These are phyloP conservation scores for Backusella macrospora DNA, from an alignment of 192 early-diverging fungal genomes.

Conservation along the genomic window DNA sequence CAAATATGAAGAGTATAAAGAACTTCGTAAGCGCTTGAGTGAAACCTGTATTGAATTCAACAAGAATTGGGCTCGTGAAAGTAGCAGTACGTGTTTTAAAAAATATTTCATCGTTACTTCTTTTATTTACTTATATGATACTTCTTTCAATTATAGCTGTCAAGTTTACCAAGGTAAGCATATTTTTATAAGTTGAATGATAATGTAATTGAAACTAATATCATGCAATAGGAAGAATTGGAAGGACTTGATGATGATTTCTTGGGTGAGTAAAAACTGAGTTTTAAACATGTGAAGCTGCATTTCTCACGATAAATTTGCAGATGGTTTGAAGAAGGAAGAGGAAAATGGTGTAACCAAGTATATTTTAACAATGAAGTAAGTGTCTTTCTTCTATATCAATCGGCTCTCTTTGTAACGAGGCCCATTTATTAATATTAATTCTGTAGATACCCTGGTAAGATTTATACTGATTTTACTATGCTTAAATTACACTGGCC, in stretches of 20 bases:
- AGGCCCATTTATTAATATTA: background rate
- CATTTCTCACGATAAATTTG: background rate
- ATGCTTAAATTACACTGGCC: background rate
- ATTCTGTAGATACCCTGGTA: conserved; percentile 26
- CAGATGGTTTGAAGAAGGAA: conserved; percentile 53
- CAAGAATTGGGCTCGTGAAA: conserved; percentile 73
- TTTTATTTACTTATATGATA: conserved; percentile 8
- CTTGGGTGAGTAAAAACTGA: conserved; percentile 43
- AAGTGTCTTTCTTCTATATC: conserved; percentile 39
- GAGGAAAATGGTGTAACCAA: conserved; percentile 63
- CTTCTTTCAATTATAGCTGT: conserved; percentile 42
- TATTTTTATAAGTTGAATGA: background rate
- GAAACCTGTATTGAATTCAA: conserved; percentile 72
- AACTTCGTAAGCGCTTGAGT: conserved; percentile 67
- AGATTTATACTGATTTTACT: background rate
- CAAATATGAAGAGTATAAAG: conserved; percentile 61
- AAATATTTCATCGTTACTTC: conserved; percentile 33
- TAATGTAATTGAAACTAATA: background rate
- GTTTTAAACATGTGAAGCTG: background rate
- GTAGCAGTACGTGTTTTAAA: conserved; percentile 51
- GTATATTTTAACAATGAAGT: conserved; percentile 76
- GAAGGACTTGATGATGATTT: conserved; percentile 76
- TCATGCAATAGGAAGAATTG: conserved; percentile 55
- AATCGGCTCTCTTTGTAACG: background rate
- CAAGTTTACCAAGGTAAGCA: conserved; percentile 44